phyloP scores from a whole-genome alignment of 2,329 filamentous ascomycete species.

The Fusarium sp. region DNA sequence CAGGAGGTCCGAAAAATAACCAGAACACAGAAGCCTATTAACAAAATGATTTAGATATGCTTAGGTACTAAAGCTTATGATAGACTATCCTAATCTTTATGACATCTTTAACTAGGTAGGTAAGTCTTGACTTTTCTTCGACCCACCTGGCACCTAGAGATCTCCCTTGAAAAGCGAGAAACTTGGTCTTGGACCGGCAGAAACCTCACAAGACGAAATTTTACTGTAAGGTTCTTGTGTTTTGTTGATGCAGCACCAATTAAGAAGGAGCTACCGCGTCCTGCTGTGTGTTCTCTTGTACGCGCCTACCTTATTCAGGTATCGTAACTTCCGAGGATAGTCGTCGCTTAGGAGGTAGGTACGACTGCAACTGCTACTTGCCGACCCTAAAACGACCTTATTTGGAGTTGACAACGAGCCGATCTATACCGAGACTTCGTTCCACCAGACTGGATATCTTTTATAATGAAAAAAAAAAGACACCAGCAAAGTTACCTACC shows the following conservation, averaged over 20 bases:
- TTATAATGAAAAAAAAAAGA: background rate
- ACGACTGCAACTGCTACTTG: slow-evolving; percentile 9
- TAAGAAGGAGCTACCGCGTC: background rate
- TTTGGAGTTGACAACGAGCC: background rate
- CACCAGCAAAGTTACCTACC: background rate
- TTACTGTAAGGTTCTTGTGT: background rate
- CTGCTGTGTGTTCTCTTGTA: slow-evolving; percentile 19
- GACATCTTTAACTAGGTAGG: too few relatives aligned
- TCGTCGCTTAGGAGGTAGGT: background rate
- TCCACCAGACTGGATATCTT: background rate
- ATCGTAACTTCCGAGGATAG: slow-evolving; percentile 18
- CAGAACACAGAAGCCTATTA: too few relatives aligned
- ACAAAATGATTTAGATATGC: too few relatives aligned
- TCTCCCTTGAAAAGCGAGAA: background rate
- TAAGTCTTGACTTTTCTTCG: too few relatives aligned
- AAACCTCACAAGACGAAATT: background rate
- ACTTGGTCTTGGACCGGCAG: background rate
- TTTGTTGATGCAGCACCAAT: background rate
- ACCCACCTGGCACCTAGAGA: background rate
- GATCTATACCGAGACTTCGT: too few relatives aligned
- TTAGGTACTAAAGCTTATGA: too few relatives aligned
- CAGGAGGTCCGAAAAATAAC: too few relatives aligned
- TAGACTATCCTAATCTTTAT: too few relatives aligned
- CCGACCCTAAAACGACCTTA: background rate
- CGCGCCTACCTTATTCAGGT: background rate